Conservation (phyloP, 2,329 filamentous ascomycete genomes). For the Calonectria pseudoturangicola region DNA sequence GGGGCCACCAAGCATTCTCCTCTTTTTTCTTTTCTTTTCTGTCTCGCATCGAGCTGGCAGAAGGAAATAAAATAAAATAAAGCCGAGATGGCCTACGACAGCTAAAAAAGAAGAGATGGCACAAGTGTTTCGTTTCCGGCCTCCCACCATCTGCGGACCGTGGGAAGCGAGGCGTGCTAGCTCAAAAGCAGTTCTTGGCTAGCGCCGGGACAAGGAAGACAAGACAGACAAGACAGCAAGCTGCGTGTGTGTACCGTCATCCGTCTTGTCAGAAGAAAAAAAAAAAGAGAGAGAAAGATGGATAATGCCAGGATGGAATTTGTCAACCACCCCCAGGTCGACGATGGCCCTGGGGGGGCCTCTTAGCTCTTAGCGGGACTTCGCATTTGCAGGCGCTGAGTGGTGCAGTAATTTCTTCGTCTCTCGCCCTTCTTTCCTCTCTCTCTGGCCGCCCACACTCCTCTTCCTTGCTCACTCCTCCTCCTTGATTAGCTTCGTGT, state of each 20-base stretch:
- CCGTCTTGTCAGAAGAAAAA: background rate
- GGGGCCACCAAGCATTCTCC: background rate
- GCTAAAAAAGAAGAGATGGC: background rate
- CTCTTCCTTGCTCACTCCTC: background rate
- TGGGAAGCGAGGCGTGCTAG: slow-evolving; percentile 26
- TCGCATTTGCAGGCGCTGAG: slow-evolving; percentile 6
- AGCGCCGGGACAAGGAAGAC: slow-evolving; percentile 15
- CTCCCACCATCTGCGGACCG: slow-evolving; percentile 11
- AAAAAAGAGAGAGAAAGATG: background rate
- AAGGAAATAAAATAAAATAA: slow-evolving; percentile 19
- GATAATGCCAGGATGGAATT: background rate
- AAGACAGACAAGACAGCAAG: background rate
- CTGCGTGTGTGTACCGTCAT: background rate
- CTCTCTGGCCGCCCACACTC: too few species aligned
- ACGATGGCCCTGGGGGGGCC: background rate
- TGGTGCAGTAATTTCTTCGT: slow-evolving; percentile 11
- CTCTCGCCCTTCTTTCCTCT: background rate
- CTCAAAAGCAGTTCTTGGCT: background rate
- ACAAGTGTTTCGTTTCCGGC: slow-evolving; percentile 13
- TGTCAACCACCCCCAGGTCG: slow-evolving; percentile 5
- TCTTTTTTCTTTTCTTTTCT: background rate
- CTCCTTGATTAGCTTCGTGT: slow-evolving; percentile 14
- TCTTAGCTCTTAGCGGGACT: background rate
- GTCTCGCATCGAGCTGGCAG: background rate
- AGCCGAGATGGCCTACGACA: slow-evolving; percentile 1